Conservation (phyloP, 495 filamentous ascomycete genomes). For the Trichoderma orchidacearum region DNA sequence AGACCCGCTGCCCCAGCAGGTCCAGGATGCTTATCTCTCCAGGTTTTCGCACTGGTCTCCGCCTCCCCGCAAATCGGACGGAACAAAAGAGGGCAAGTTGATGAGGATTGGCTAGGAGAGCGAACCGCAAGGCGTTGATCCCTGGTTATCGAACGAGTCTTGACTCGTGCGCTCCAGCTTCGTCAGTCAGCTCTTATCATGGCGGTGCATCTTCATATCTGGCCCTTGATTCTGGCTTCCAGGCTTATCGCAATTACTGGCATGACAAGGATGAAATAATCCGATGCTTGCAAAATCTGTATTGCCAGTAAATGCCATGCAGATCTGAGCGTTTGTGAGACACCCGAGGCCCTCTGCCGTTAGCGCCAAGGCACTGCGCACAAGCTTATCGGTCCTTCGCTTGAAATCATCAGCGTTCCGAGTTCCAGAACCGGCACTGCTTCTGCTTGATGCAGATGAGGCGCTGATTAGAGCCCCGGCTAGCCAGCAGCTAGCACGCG, state of each 20-base stretch:
- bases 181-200: no score
- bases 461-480: not conserved
- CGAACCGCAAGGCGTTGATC: not conserved
- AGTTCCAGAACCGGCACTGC: not conserved
- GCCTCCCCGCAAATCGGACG: not conserved
- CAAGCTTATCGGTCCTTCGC: slow-evolving; percentile 1
- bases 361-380: not conserved
- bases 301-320: no score
- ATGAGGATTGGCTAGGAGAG: not conserved
- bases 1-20: no score
- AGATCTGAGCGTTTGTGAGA: no score
- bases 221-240: no score
- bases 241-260: no score
- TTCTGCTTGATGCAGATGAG: not conserved
- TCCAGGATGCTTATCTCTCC: not conserved
- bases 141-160: not conserved
- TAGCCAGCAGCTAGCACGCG: not conserved
- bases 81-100: no score
- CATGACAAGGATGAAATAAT: no score
- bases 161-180: not conserved
- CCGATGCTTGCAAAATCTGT: no score
- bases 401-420: not conserved
- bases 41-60: not conserved
- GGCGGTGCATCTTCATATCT: no score
- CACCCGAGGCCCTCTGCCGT: not conserved